Evolutionary conservation across 441 rosid species (phyloP), one percentile per base, ranked within the genome.

Genomic region (Corymbia calophylla): DNA sequence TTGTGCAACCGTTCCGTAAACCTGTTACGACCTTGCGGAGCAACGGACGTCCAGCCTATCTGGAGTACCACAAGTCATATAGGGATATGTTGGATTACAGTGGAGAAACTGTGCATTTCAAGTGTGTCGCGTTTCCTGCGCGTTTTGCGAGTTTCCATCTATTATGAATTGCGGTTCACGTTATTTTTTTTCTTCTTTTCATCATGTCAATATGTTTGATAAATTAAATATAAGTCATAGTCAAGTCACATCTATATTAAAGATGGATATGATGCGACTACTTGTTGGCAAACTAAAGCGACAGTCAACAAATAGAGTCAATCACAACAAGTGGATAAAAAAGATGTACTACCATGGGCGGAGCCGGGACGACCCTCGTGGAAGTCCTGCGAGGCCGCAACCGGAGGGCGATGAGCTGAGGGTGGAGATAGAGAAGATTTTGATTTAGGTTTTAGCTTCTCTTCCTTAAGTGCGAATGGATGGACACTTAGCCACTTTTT

Each of bases 151-250:
- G 47, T 9, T 3, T 3, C 19, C 9, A 21, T 32, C 1, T 19
- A 2, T 70, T 18, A 68, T 31, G 4, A 1, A 68, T 68, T 17
- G 17, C 47, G 0, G 0, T 32, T 32, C 1, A 7, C 25, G 1
- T 31, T 18, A 8, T 31, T n/a, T n/a, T 56, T 56, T 23, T 5
- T 5, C 4, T 23, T 9, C 25, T n/a, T 66, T 31, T 7, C 3
- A 55, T 27, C 6, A 9, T 1, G 13, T 32, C 47, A 21, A 21
- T 19, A 19, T 10, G 29, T 19, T 70, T 2, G 4, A 19, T 35
- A 73, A 73, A 73, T 73, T 73, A 35, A 73, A 73, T 25, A 70
- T 29, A 73, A 73, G 39, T 73, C 49, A 39, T 39, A 11, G 84
- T 21, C 84, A 6, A 23, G 51, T 73, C 51, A 39, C 80, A 70